These are phyloP conservation scores for Chrysoporthe deuterocubensis DNA, from an alignment of 2,329 filamentous ascomycete genomes.

Conservation along the genomic window DNA sequence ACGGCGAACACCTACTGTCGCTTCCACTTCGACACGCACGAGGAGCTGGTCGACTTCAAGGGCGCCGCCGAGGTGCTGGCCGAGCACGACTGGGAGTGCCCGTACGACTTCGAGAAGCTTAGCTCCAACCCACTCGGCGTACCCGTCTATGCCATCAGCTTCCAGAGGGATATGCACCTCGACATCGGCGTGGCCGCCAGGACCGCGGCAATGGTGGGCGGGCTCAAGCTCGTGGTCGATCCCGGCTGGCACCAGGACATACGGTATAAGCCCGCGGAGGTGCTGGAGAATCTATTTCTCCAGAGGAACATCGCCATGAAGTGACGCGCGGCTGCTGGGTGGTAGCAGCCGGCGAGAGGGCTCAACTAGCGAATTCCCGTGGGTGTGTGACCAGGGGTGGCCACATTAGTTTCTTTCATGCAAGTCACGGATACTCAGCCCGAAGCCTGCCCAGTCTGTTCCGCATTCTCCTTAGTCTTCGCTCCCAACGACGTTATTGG, in stretches of 20 bases:
- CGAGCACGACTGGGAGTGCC: constrained; percentile 18
- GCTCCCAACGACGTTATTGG: too few relatives aligned
- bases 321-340: not conserved
- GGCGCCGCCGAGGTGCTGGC: constrained; percentile 59
- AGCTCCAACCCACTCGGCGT: constrained; percentile 7
- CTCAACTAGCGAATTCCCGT: not conserved
- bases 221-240: constrained; percentile 13
- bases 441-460: too few relatives aligned
- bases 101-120: constrained; percentile 17
- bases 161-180: constrained; percentile 16
- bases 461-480: too few relatives aligned
- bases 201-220: constrained; percentile 15
- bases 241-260: constrained; percentile 17
- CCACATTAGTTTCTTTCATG: not conserved
- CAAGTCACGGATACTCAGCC: too few relatives aligned
- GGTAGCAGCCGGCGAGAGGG: not conserved
- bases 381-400: not conserved
- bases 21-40: constrained; percentile 67
- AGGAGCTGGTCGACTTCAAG: constrained; percentile 61
- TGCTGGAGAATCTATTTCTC: constrained; percentile 9
- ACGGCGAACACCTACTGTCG: constrained; percentile 74
- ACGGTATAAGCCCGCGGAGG: constrained; percentile 9
- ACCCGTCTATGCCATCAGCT: constrained; percentile 17
- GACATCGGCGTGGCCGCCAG: not conserved
- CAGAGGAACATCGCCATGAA: not conserved